Conservation (phyloP, 805 yeast genomes). For the Sugiyamaella marilandica region DNA sequence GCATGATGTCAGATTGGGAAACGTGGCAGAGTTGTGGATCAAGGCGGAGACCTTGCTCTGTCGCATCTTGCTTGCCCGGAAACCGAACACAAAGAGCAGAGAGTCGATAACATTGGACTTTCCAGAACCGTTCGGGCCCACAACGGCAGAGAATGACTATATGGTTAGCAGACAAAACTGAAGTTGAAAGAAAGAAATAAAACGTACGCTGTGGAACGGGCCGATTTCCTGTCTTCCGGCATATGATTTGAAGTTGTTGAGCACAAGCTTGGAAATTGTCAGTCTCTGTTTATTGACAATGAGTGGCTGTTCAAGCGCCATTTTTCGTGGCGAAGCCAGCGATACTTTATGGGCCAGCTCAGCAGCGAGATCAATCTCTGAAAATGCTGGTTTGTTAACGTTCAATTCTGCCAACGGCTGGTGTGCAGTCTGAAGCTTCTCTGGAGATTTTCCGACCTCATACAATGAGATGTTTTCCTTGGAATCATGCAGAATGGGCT, state of each 20-base stretch:
- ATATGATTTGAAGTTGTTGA: conserved; percentile 88
- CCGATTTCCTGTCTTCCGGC: conserved; percentile 93
- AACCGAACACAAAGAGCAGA: conserved; percentile 93
- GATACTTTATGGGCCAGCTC: conserved; percentile 4
- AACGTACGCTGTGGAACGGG: conserved; percentile 62
- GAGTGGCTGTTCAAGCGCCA: background rate
- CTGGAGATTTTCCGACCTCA: background rate
- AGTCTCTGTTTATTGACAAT: conserved; percentile 40
- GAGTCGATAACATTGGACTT: conserved; percentile 97
- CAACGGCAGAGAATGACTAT: conserved; percentile 91
- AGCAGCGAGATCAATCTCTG: conserved; percentile 1
- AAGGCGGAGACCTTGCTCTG: conserved; percentile 89
- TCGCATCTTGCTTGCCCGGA: conserved; percentile 93
- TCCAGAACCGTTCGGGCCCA: conserved; percentile 98
- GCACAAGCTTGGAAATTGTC: conserved; percentile 66
- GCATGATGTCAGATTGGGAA: conserved; percentile 64
- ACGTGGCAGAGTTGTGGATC: conserved; percentile 82
- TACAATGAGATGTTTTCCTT: conserved; percentile 8
- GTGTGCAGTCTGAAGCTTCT: background rate
- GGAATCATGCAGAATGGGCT: conserved; percentile 19
- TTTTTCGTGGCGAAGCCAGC: background rate
- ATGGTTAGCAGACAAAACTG: too few relatives aligned
- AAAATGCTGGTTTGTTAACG: background rate
- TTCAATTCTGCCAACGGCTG: conserved; percentile 10
- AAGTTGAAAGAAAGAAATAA: background rate